These are phyloP conservation scores for Fusarium zealandicum DNA, from an alignment of 2,329 filamentous ascomycete genomes.

Conservation along the genomic window DNA sequence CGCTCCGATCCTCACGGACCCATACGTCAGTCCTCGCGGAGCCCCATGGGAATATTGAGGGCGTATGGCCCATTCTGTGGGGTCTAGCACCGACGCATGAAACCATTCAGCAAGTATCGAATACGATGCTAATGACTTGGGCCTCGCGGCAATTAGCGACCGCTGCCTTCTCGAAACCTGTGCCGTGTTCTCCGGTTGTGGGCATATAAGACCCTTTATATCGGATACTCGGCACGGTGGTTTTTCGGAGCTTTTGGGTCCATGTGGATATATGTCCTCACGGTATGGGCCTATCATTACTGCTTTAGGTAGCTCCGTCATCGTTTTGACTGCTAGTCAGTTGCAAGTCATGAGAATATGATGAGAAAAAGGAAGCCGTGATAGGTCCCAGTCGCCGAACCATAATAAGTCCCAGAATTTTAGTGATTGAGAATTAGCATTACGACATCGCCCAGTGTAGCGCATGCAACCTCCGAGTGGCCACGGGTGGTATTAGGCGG, in stretches of 20 bases:
- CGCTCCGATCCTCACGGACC: neutral
- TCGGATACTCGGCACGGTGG: constrained; percentile 33
- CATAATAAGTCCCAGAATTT: too few species aligned
- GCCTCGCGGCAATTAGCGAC: neutral
- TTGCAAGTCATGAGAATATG: too few species aligned
- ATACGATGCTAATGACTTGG: neutral
- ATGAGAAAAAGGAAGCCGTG: too few species aligned
- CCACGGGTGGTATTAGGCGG: too few species aligned
- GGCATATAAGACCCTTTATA: neutral
- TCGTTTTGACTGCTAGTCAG: constrained; percentile 20
- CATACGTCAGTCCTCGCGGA: constrained; percentile 19
- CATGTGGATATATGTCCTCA: constrained; percentile 7
- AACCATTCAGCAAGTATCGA: neutral
- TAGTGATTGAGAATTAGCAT: too few species aligned
- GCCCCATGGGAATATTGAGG: constrained; percentile 28
- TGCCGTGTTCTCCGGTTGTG: neutral
- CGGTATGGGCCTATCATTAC: neutral
- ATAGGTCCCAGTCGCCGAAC: too few species aligned
- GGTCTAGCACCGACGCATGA: constrained; percentile 11
- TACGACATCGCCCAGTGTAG: too few species aligned
- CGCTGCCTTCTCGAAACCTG: neutral
- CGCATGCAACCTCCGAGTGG: too few species aligned
- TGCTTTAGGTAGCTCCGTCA: constrained; percentile 1
- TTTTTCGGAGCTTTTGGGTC: constrained; percentile 21
- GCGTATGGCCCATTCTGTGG: constrained; percentile 22